phyloP scores from a whole-genome alignment of 2,329 filamentous ascomycete species.

The Clarireedia monteithiana region DNA sequence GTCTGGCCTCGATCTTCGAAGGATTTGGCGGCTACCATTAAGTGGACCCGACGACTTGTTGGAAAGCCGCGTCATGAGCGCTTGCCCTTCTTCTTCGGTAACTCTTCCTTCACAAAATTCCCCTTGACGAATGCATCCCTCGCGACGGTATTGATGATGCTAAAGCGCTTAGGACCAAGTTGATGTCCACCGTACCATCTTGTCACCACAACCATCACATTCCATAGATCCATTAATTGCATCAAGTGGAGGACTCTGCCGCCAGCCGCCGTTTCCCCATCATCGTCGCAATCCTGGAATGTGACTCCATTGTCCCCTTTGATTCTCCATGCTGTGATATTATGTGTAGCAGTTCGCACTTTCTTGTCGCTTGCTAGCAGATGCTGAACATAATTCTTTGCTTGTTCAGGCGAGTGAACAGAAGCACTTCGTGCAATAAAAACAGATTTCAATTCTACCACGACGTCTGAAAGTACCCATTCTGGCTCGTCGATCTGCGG shows the following conservation, averaged over 20 bases:
- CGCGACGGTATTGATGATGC: slow-evolving; percentile 80
- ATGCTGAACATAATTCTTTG: slow-evolving; percentile 62
- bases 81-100: slow-evolving; percentile 34
- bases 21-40: no score
- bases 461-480: slow-evolving; percentile 68
- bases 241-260: slow-evolving; percentile 79
- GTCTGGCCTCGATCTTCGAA: no score
- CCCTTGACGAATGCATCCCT: slow-evolving; percentile 77
- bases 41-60: no score
- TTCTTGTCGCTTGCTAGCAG: slow-evolving; percentile 77
- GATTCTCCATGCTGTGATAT: slow-evolving; percentile 92
- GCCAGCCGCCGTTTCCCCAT: slow-evolving; percentile 90
- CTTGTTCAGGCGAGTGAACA: slow-evolving; percentile 64
- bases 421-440: slow-evolving; percentile 73
- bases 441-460: slow-evolving; percentile 77
- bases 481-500: slow-evolving; percentile 29
- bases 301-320: slow-evolving; percentile 43
- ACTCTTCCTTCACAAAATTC: slow-evolving; percentile 49
- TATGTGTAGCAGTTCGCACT: slow-evolving; percentile 81
- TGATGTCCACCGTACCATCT: slow-evolving; percentile 93
- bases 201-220: slow-evolving; percentile 86
- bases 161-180: slow-evolving; percentile 81
- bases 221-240: slow-evolving; percentile 92
- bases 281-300: slow-evolving; percentile 91
- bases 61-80: no score